Conservation (phyloP, 305 asterid genomes). For the Fraxinus dipetala region DNA sequence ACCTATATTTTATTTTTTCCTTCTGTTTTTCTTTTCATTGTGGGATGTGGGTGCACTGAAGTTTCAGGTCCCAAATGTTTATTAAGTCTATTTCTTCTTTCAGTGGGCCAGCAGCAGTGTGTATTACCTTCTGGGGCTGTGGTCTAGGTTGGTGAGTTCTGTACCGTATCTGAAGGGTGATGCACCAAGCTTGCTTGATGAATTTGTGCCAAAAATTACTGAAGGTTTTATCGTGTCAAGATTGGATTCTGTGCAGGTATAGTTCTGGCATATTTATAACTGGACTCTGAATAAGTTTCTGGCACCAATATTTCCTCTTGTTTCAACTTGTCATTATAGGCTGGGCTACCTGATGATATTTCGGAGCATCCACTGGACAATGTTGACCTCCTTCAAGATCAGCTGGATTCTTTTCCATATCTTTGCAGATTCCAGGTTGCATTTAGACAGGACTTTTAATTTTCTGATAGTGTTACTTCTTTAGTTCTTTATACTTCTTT, state of each 20-base stretch:
- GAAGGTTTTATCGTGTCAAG: constrained; percentile 95
- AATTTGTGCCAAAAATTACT: constrained; percentile 88
- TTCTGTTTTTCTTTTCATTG: background rate
- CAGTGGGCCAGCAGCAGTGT: constrained; percentile 99
- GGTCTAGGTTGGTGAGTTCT: constrained; percentile 98
- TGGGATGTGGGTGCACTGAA: constrained; percentile 2
- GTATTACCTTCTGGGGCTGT: constrained; percentile 92
- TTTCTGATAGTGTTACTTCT: constrained; percentile 7
- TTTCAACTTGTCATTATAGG: constrained; percentile 45
- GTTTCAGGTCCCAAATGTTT: constrained; percentile 10
- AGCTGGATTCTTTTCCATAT: constrained; percentile 87
- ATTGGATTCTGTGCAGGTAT: constrained; percentile 94
- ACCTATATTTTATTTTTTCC: background rate
- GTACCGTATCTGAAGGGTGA: constrained; percentile 96
- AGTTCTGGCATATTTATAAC: constrained; percentile 12
- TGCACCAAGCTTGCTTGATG: constrained; percentile 94
- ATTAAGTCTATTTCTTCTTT: constrained; percentile 26
- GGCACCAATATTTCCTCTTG: constrained; percentile 7
- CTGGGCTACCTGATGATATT: constrained; percentile 67
- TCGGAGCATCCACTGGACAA: constrained; percentile 95
- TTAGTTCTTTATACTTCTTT: background rate
- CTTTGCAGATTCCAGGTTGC: constrained; percentile 94
- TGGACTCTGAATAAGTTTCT: constrained; percentile 1
- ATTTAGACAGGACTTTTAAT: constrained; percentile 7
- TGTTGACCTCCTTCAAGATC: constrained; percentile 98